Evolutionary conservation across 2,329 filamentous ascomycete genomes (phyloP).

Genomic region (Paramyrothecium sp.): DNA sequence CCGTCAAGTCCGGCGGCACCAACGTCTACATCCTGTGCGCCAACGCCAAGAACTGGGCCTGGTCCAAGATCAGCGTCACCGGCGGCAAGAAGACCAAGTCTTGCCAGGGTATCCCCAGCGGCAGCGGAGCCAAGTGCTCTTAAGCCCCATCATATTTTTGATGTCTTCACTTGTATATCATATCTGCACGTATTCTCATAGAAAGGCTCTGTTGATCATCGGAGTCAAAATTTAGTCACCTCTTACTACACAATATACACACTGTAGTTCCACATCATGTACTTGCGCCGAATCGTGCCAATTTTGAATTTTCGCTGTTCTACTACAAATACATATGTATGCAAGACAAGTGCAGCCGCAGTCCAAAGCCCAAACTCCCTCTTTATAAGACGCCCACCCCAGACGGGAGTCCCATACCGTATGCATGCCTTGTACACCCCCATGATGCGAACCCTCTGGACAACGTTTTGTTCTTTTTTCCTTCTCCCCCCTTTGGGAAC

Average conservation of each 20-base stretch:
- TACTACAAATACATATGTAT: background rate
- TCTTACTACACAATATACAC: background rate
- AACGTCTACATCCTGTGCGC: conserved; percentile 55
- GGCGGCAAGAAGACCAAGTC: conserved; percentile 43
- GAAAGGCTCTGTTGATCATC: too few relatives aligned
- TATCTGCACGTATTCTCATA: background rate
- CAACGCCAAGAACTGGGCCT: conserved; percentile 49
- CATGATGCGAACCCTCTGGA: background rate
- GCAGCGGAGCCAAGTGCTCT: conserved; percentile 4
- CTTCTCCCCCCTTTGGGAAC: background rate
- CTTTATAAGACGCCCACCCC: background rate
- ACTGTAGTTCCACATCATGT: background rate
- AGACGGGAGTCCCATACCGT: background rate
- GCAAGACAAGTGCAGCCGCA: background rate
- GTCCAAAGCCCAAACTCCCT: background rate
- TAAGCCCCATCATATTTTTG: background rate
- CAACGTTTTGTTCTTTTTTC: background rate
- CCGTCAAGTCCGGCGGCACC: conserved; percentile 34
- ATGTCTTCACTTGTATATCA: background rate
- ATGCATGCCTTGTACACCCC: background rate
- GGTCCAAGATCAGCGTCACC: conserved; percentile 45
- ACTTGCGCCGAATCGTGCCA: background rate
- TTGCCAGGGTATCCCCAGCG: conserved; percentile 24
- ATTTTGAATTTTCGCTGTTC: background rate
- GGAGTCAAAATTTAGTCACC: background rate